Evolutionary conservation across 1,284 basidiomycete species (phyloP).

Genomic region (Trichosporon faecale): DNA sequence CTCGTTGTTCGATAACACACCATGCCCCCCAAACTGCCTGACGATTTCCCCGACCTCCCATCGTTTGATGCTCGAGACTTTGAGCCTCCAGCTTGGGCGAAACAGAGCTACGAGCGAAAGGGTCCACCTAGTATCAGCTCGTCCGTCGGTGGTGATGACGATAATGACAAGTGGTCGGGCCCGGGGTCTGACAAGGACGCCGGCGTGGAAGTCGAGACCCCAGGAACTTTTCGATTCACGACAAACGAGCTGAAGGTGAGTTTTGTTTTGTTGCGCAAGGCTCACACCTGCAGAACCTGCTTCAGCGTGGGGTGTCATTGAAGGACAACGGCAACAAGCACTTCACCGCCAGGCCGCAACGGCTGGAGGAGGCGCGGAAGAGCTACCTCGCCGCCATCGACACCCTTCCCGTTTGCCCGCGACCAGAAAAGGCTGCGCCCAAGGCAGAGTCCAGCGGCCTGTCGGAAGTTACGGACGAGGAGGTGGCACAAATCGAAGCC

Average conservation of each 20-base stretch:
- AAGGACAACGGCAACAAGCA: constrained; percentile 43
- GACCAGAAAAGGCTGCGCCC: neutral
- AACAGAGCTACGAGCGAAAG: neutral
- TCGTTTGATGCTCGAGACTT: constrained; percentile 36
- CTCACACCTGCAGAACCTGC: constrained; percentile 26
- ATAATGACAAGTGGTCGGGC: constrained; percentile 14
- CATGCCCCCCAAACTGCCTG: constrained; percentile 5
- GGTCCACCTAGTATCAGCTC: neutral
- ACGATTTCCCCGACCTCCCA: constrained; percentile 19
- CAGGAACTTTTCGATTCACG: constrained; percentile 22
- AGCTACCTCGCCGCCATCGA: constrained; percentile 38
- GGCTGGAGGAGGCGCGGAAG: constrained; percentile 31
- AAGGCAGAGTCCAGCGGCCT: constrained; percentile 26
- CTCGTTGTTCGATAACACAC: neutral
- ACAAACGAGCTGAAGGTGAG: constrained; percentile 31
- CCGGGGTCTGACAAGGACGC: constrained; percentile 40
- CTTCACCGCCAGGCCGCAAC: constrained; percentile 36
- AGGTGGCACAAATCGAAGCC: constrained; percentile 32
- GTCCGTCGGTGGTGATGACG: neutral
- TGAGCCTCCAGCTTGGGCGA: constrained; percentile 41
- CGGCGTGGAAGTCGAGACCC: constrained; percentile 39
- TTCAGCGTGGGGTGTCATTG: constrained; percentile 25
- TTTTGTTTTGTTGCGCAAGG: neutral
- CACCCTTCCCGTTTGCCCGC: constrained; percentile 23
- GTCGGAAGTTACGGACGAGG: constrained; percentile 45